Evolutionary conservation across 2,329 filamentous ascomycete genomes (phyloP).

Genomic region (Aspergillus amoenus): DNA sequence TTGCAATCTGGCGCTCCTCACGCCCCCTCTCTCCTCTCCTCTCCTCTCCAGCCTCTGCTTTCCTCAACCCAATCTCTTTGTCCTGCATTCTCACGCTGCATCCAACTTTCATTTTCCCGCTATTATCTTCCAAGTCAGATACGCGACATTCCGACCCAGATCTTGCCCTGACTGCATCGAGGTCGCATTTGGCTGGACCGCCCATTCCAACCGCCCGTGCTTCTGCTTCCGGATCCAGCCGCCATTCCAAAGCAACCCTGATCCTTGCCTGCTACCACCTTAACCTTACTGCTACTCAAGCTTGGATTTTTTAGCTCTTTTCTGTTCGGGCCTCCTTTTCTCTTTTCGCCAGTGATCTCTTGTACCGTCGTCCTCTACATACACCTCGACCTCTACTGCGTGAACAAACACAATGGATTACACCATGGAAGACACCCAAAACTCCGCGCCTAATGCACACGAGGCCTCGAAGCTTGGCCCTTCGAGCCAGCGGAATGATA

Average conservation of each 20-base stretch:
- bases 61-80: background rate
- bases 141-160: constrained; percentile 9
- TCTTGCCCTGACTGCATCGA: constrained; percentile 17
- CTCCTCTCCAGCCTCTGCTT: background rate
- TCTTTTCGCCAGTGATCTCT: background rate
- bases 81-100: constrained; percentile 1
- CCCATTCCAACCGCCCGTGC: constrained; percentile 20
- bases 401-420: constrained; percentile 49
- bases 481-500: constrained; percentile 60
- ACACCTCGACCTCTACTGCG: background rate
- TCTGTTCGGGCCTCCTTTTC: constrained; percentile 11
- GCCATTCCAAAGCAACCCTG: constrained; percentile 36
- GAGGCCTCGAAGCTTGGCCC: constrained; percentile 62
- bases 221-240: constrained; percentile 29
- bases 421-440: constrained; percentile 64
- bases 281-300: constrained; percentile 24
- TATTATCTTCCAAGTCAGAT: constrained; percentile 13
- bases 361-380: too few relatives aligned
- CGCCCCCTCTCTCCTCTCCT: background rate
- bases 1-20: background rate
- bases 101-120: constrained; percentile 1
- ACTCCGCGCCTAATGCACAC: constrained; percentile 62
- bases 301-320: background rate
- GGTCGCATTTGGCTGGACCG: constrained; percentile 16
- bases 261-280: constrained; percentile 20